Conservation (phyloP, 2,329 filamentous ascomycete genomes). For the Septoria linicola region DNA sequence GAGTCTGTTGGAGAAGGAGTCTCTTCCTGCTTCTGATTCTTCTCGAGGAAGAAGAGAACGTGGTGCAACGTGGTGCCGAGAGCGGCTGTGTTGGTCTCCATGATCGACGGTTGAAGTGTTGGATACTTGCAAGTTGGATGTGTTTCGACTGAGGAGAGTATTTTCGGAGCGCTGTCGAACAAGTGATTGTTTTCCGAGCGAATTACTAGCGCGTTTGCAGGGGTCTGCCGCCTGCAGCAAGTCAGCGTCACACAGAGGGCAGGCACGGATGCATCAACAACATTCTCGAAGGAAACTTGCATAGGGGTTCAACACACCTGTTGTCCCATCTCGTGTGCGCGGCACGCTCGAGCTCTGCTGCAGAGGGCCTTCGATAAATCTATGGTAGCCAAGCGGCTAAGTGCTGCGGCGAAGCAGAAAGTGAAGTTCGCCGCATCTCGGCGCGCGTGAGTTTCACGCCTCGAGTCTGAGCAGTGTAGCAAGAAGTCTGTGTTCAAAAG, state of each 20-base stretch:
- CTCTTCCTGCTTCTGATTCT: background rate
- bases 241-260: conserved; percentile 7
- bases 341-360: too few relatives aligned
- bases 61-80: conserved; percentile 17
- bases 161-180: background rate
- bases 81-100: background rate
- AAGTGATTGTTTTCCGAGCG: background rate
- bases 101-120: background rate
- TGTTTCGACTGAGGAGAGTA: background rate
- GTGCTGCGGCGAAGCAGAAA: too few relatives aligned
- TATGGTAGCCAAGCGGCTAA: too few relatives aligned
- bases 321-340: background rate
- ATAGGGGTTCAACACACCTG: background rate
- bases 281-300: background rate
- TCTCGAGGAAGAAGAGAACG: conserved; percentile 27
- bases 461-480: too few relatives aligned
- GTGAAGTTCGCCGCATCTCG: too few relatives aligned
- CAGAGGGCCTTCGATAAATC: too few relatives aligned
- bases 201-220: conserved; percentile 1
- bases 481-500: background rate
- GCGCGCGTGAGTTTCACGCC: too few relatives aligned
- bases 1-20: background rate
- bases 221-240: background rate
- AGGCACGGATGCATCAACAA: background rate
- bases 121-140: background rate